Conservation (phyloP, 805 yeast genomes). For the Nakazawaea sp. region DNA sequence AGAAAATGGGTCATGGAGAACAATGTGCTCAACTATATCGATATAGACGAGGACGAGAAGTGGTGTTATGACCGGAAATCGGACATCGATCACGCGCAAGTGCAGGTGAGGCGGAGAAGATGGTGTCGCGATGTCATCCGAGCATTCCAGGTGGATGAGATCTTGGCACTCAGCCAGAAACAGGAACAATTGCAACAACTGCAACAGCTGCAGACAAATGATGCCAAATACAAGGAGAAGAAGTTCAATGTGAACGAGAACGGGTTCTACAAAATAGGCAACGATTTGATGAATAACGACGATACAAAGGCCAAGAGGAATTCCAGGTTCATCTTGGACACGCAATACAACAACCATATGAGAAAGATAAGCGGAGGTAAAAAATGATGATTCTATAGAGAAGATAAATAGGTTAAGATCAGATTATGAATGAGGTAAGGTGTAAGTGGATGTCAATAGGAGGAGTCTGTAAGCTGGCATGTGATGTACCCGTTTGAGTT, state of each 20-base stretch:
- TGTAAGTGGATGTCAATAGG: too few relatives aligned
- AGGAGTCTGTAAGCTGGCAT: too few relatives aligned
- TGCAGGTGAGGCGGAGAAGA: conserved; percentile 51
- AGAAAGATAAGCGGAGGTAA: conserved; percentile 2
- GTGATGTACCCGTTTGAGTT: too few relatives aligned
- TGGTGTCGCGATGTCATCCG: conserved; percentile 47
- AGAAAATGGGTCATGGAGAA: conserved; percentile 53
- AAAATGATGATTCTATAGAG: neutral
- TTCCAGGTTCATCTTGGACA: conserved; percentile 1
- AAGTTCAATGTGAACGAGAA: neutral
- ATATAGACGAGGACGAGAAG: conserved; percentile 66
- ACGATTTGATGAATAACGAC: neutral
- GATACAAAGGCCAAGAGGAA: neutral
- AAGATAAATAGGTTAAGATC: too few relatives aligned
- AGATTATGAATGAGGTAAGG: too few relatives aligned
- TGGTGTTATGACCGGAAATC: conserved; percentile 73
- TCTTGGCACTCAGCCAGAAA: neutral
- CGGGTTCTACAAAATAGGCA: too few relatives aligned
- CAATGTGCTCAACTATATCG: conserved; percentile 43
- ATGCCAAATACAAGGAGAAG: neutral
- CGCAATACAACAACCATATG: conserved; percentile 6
- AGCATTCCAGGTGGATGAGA: conserved; percentile 11
- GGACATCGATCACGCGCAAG: conserved; percentile 10
- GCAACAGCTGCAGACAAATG: neutral
- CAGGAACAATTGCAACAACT: neutral